Evolutionary conservation across 768 basidiomycete species (phyloP).

Genomic region (Boletus bicolor): DNA sequence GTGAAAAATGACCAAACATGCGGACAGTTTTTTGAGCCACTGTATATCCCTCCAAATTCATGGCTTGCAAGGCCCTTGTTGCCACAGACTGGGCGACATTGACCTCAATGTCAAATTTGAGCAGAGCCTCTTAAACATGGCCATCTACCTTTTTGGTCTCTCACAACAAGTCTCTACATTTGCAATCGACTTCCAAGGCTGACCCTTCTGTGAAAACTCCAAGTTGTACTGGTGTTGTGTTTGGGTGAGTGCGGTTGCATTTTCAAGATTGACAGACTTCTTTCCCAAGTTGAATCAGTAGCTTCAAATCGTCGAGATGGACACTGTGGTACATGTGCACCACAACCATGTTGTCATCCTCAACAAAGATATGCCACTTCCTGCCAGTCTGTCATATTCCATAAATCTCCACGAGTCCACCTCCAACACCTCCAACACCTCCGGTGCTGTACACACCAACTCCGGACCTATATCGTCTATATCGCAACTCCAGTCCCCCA

Average conservation of each 20-base stretch:
- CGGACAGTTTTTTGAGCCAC: too few relatives aligned
- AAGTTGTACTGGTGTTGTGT: constrained; percentile 92
- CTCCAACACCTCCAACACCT: too few relatives aligned
- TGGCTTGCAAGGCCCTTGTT: not conserved
- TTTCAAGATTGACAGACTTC: constrained; percentile 91
- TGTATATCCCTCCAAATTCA: not conserved
- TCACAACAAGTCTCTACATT: constrained; percentile 99
- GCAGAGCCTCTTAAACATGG: constrained; percentile 91
- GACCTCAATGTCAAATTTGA: constrained; percentile 97
- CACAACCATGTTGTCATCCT: too few relatives aligned
- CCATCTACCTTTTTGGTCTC: constrained; percentile 91
- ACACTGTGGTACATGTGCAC: constrained; percentile 56
- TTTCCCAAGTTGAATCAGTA: constrained; percentile 93
- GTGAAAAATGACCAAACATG: too few relatives aligned
- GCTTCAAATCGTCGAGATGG: constrained; percentile 96
- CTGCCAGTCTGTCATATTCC: too few relatives aligned
- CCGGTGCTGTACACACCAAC: too few relatives aligned
- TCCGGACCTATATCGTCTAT: too few relatives aligned
- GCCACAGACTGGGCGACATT: constrained; percentile 61
- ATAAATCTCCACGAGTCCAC: too few relatives aligned
- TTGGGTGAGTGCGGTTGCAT: constrained; percentile 85
- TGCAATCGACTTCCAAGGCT: constrained; percentile 97
- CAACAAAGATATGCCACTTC: too few relatives aligned
- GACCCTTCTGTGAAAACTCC: constrained; percentile 95
- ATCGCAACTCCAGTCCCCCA: too few relatives aligned